Percentiles rank a stretch among this genome's conserved stretches.
phyloP scores from a whole-genome alignment of 2,329 filamentous ascomycete genomes.

The Pseudogymnoascus sp. region DNA sequence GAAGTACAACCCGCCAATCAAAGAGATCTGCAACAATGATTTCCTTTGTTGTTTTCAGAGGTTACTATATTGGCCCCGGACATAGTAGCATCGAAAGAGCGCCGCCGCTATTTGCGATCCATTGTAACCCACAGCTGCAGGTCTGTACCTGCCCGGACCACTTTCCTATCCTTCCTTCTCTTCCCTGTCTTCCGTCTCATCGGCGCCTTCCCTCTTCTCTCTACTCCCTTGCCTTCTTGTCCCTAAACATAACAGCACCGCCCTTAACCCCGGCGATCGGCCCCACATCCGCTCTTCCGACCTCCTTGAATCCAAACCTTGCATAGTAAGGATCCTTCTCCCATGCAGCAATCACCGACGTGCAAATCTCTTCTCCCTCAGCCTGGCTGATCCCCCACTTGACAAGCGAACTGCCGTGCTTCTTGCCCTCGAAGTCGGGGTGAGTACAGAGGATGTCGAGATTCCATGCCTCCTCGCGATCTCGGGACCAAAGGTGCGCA shows the following conservation, averaged over 20 bases:
- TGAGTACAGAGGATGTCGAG: slow-evolving; percentile 32
- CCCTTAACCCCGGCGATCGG: slow-evolving; percentile 25
- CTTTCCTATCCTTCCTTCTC: not conserved
- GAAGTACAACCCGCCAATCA: not conserved
- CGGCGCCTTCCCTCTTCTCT: not conserved
- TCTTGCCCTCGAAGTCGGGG: slow-evolving; percentile 32
- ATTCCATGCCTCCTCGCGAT: slow-evolving; percentile 31
- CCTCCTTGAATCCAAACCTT: slow-evolving; percentile 25
- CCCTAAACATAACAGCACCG: slow-evolving; percentile 27
- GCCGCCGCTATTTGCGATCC: not conserved
- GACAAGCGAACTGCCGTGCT: slow-evolving; percentile 32
- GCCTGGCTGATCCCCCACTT: slow-evolving; percentile 34
- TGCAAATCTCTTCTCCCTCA: slow-evolving; percentile 29
- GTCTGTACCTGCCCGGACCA: not conserved
- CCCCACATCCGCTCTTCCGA: slow-evolving; percentile 28
- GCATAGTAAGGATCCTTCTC: slow-evolving; percentile 35
- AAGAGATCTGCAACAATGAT: not conserved
- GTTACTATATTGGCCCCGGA: not conserved
- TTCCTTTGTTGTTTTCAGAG: not conserved
- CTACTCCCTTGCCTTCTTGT: slow-evolving; percentile 6
- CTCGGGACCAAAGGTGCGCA: slow-evolving; percentile 24
- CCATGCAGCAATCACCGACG: slow-evolving; percentile 32
- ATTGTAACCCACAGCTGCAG: not conserved
- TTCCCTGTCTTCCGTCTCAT: not conserved
- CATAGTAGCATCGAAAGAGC: not conserved